phyloP scores from a whole-genome alignment of 2,329 filamentous ascomycete species.

The Bipolaris bicolor region DNA sequence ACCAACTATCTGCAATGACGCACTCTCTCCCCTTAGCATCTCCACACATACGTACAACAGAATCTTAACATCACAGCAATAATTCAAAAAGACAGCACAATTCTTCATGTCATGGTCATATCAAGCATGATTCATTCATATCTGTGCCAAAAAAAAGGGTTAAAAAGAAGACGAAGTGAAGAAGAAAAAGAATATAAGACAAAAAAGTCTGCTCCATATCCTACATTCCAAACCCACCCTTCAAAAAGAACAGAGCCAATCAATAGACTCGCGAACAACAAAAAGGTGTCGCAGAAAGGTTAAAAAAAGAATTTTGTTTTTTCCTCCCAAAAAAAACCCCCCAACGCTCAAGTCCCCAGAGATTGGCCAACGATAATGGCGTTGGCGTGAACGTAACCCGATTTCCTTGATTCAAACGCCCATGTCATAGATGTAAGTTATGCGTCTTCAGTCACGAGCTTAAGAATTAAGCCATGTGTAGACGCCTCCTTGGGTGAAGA shows the following conservation, averaged over 20 bases:
- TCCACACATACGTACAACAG: neutral
- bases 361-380: too few relatives aligned
- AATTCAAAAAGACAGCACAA: neutral
- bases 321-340: neutral
- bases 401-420: neutral
- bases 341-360: too few relatives aligned
- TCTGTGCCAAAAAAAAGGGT: too few relatives aligned
- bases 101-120: neutral
- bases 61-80: neutral
- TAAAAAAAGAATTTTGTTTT: neutral
- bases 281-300: slow-evolving; percentile 18
- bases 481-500: neutral
- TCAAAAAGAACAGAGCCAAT: slow-evolving; percentile 16
- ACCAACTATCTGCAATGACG: neutral
- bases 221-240: neutral
- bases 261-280: slow-evolving; percentile 15
- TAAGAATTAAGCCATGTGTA: slow-evolving; percentile 10
- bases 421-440: neutral
- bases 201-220: neutral
- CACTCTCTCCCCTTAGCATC: neutral
- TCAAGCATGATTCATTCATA: slow-evolving; percentile 1
- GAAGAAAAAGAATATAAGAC: neutral
- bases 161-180: too few relatives aligned
- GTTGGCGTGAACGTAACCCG: neutral
- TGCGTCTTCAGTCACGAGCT: neutral